These are phyloP conservation scores for sunflower (Helianthus annuus) DNA, from an alignment of 129 eudicot genomes.

Conservation along the genomic window HanXRQr2.0-SUNRISE NC_035447.2:11178161-11178660, in stretches of 20 bases:
- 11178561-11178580: conserved; percentile 15
- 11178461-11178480: neutral
- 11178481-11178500: conserved; percentile 6
- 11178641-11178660: too few relatives aligned
- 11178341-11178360: conserved; percentile 1
- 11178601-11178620: neutral
- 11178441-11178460: neutral
- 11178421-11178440: conserved; percentile 73
- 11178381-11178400: conserved; percentile 99
- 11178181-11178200: conserved; percentile 75
- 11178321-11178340: neutral
- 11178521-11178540: conserved; percentile 94
- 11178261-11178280: too few relatives aligned
- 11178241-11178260: too few relatives aligned
- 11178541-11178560: conserved; percentile 97
- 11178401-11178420: conserved; percentile 92
- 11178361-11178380: conserved; percentile 24
- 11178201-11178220: conserved; percentile 45
- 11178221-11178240: too few relatives aligned
- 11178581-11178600: neutral
- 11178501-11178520: conserved; percentile 96
- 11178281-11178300: too few relatives aligned
- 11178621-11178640: too few relatives aligned
- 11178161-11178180: conserved; percentile 62
- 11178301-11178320: too few relatives aligned